Base-by-base conservation (phyloP, 2,329 filamentous ascomycete genomes). In the Fusarium robinianum region DNA sequence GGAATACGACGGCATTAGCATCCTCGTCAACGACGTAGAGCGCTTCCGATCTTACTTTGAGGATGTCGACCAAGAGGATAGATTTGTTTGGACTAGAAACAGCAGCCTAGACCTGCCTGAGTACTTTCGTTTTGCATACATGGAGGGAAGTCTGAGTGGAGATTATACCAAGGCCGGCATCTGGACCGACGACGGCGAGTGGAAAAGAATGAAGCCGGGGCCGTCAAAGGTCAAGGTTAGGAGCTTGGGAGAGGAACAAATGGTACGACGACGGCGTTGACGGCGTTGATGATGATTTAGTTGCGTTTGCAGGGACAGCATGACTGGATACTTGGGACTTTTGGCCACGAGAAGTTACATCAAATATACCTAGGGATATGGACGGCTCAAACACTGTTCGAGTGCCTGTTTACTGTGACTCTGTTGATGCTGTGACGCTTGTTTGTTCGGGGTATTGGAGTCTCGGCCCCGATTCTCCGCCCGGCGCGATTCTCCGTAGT, bases 1-100 rank as follows among this genome's bases (percentile, higher is more conserved):
- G 7, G 70, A 76, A 15, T 89, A 83, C 55, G 86, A 92, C 58
- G 89, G 88, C 9, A 78, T 95, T 46, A 89, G 85, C 62, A 78
- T 94, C 11, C 72, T 95, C 0, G 87, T 95, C 53, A 94, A 95
- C 61, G 89, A 95, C 57, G 89, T 95, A 1, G 89, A 95, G 67
- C 74, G 88, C 14, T 90, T 85, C 65, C 73, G 85, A n/a, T 79
- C 79, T 5, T 92, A 85, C 65, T 85, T 86, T 49, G 78, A 77
- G 31, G 78, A 83, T 34, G 72, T 74, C 25, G 68, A 70, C 18
- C 59, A 62, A 23, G 46, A 64, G 36, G 61, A 71, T 14, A 62
- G 67, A 10, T 87, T 87, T 53, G 76, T 77, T 0, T 89, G 85
- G 84, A 69, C 68, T 1, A 73, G 82, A 47, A 72, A 78, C 23